Evolutionary conservation across 805 yeast genomes (phyloP).

Genomic region (Blastobotrys attinorum): DNA sequence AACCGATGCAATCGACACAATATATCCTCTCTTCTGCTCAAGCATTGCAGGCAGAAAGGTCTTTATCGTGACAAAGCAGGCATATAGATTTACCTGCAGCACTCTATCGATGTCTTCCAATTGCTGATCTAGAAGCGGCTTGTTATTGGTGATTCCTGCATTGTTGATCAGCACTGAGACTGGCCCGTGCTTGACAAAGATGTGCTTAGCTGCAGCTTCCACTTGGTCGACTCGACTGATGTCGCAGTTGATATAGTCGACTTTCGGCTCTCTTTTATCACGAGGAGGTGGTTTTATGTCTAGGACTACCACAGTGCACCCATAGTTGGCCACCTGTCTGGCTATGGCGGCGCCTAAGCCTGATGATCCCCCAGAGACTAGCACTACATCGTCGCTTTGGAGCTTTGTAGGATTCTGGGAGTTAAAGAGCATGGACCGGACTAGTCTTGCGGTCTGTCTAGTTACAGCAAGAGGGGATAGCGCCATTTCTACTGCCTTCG

Average conservation of each 20-base stretch:
- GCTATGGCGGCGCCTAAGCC: slow-evolving; percentile 74
- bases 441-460: too few species aligned
- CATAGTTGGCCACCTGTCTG: slow-evolving; percentile 33
- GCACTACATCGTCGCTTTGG: slow-evolving; percentile 41
- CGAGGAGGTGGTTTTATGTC: slow-evolving; percentile 43
- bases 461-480: too few species aligned
- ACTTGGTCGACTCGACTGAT: slow-evolving; percentile 49
- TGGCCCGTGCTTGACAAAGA: slow-evolving; percentile 44
- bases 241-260: slow-evolving; percentile 59
- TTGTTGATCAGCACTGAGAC: slow-evolving; percentile 73
- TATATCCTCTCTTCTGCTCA: slow-evolving; percentile 52
- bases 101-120: slow-evolving; percentile 54
- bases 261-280: slow-evolving; percentile 32
- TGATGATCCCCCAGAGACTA: slow-evolving; percentile 77
- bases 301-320: slow-evolving; percentile 53
- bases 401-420: background rate
- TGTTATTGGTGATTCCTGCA: slow-evolving; percentile 67
- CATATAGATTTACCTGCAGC: slow-evolving; percentile 58
- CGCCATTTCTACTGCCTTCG: too few species aligned
- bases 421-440: too few species aligned
- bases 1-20: slow-evolving; percentile 77
- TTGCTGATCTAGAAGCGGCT: slow-evolving; percentile 44
- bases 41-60: slow-evolving; percentile 71
- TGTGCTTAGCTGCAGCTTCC: slow-evolving; percentile 30
- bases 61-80: slow-evolving; percentile 64